phyloP scores from a whole-genome alignment of 768 basidiomycete genomes.

The Amanita muscaria region DNA sequence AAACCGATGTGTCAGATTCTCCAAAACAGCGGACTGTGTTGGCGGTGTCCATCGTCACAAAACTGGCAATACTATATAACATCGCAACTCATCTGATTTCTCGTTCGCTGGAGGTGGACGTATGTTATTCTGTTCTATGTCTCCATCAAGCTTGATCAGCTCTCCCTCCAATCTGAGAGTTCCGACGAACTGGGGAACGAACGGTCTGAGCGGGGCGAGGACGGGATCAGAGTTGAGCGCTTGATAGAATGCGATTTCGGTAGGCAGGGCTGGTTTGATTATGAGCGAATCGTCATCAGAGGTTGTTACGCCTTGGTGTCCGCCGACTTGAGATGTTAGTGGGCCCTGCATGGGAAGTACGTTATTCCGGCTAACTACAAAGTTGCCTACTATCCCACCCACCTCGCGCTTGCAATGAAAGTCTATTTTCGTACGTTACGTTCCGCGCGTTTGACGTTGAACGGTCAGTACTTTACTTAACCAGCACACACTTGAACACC shows the following conservation, averaged over 20 bases:
- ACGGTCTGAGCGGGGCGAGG: slow-evolving; percentile 41
- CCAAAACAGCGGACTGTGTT: slow-evolving; percentile 69
- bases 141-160: slow-evolving; percentile 28
- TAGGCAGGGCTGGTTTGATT: slow-evolving; percentile 63
- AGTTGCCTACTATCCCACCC: too few species aligned
- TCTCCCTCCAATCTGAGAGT: slow-evolving; percentile 67
- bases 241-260: slow-evolving; percentile 70
- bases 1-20: slow-evolving; percentile 74
- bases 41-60: neutral
- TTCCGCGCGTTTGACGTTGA: too few species aligned
- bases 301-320: slow-evolving; percentile 65
- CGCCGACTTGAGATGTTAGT: slow-evolving; percentile 65
- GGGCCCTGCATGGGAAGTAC: too few species aligned
- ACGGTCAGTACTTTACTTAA: too few species aligned
- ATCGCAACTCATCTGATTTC: slow-evolving; percentile 38
- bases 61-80: neutral
- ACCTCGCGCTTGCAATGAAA: too few species aligned
- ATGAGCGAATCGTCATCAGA: slow-evolving; percentile 71
- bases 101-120: neutral
- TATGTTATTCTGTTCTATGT: slow-evolving; percentile 5
- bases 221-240: slow-evolving; percentile 31
- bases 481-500: too few species aligned
- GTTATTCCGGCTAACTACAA: too few species aligned
- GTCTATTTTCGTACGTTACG: too few species aligned
- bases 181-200: slow-evolving; percentile 72